Evolutionary conservation across 2,329 filamentous ascomycete genomes (phyloP), one percentile per base, ranked within the genome.

Genomic region (Thielaviopsis euricoi): DNA sequence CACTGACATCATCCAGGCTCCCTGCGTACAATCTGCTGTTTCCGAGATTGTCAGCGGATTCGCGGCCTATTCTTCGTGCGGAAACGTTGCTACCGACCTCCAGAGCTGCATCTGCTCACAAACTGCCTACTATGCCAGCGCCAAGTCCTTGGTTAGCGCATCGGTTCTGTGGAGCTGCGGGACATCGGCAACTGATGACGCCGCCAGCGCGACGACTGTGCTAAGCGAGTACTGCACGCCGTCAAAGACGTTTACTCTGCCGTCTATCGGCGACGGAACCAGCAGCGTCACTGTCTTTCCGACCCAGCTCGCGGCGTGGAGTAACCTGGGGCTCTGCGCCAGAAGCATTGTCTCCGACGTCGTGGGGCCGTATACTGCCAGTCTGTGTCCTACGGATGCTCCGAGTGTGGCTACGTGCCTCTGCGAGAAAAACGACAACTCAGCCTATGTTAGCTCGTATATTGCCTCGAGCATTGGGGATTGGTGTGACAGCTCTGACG

Each of bases 61-160:
- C 62, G 78, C 76, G 0, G 64, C 67, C 26, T 66, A 68, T 10
- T 67, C 67, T 52, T 79, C 76, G 61, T 71, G 71, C 15, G 67
- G 53, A 12, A 25, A 72, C 25, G 72, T 66, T 5, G 71, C 71
- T 15, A 69, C 71, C 4, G 71, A 69, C 4, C 66, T 80, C 9
- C 76, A 79, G 61, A 72, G 71, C 9, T 80, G 77, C 59, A 70
- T 77, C n/a, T 80, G 77, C 67, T 73, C 73, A 15, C 74, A 76
- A 64, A 70, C 71, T 61, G 70, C 68, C 53, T 71, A 72, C 60
- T 66, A 69, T 17, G 67, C 66, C 3, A 66, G 69, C 3, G 64
- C 79, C 56, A 66, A 67, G 15, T 66, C 67, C 1, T 64, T 61
- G 6, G 67, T 79, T 22, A 72, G 71, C 10, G 63, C 58, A 15